Evolutionary conservation across 2,329 filamentous ascomycete genomes (phyloP), one percentile per base, ranked within the genome.

Genomic region (Talaromyces sp.): DNA sequence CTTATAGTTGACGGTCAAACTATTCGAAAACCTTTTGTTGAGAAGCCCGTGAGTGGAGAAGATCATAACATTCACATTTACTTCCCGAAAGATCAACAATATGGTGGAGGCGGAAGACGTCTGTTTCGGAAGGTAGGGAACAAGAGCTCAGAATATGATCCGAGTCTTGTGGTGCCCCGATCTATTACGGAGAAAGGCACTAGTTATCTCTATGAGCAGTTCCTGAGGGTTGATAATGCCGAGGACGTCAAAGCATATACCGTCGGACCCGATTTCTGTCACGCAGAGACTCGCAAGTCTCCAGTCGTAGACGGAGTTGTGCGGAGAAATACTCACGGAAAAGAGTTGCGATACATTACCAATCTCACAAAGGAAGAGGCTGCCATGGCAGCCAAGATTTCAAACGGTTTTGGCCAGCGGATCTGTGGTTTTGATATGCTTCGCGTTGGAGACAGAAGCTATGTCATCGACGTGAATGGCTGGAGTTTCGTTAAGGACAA

Each of bases 401-500:
- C 93, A 2, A 89, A 88, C 52, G 90, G 92, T 0, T 99, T 99
- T 77, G 95, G 94, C 0, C 95, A 99, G 77, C 85, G 92, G 63
- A 93, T 99, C 2, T 99, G 95, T 74, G 95, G 95, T 0, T 99
- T 99, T 73, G 95, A 99, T 75, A 84, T 99, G 66, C 83, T 99
- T 64, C 89, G 96, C 33, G 92, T 93, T 13, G 89, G 88, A 59
- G 92, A 93, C 16, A 92, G 92, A 76, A 98, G 94, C 75, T 99
- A 92, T 78, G 95, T 99, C 58, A 99, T 99, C 70, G 95, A 99
- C 73, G 95, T 99, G 71, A 99, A 99, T 76, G 95, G 95, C 13
- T 99, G 96, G 96, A 98, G 94, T 74, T 99, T 99, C 73, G 95
- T 99, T 76, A 99, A 99, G 77, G 96, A 99, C 76, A 99, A 99